phyloP scores from a whole-genome alignment of 2,329 filamentous ascomycete genomes.

The Talaromyces sp. region DNA sequence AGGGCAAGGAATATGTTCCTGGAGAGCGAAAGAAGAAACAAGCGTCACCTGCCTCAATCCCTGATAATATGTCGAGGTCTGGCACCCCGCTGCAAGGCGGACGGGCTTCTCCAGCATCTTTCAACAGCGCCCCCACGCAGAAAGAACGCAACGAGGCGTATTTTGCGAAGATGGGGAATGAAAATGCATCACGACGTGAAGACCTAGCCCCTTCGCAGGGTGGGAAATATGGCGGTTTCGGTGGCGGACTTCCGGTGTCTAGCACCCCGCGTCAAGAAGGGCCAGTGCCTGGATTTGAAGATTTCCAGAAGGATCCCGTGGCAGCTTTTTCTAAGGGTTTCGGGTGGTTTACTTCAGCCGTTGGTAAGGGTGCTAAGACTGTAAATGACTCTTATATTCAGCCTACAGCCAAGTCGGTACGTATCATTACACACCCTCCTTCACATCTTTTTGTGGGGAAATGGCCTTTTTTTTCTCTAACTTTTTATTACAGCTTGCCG shows the following conservation, averaged over 20 bases:
- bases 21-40: slow-evolving; percentile 53
- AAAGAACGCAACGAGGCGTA: slow-evolving; percentile 76
- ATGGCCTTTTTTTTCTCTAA: not conserved
- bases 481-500: slow-evolving; percentile 58
- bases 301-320: slow-evolving; percentile 86
- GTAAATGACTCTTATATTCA: slow-evolving; percentile 90
- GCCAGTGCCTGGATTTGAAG: slow-evolving; percentile 67
- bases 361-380: slow-evolving; percentile 83
- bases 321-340: slow-evolving; percentile 87
- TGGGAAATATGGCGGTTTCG: slow-evolving; percentile 88
- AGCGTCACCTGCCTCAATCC: slow-evolving; percentile 13
- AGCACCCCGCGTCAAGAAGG: slow-evolving; percentile 28
- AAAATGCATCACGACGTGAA: slow-evolving; percentile 72
- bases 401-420: slow-evolving; percentile 81
- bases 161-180: slow-evolving; percentile 77
- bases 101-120: slow-evolving; percentile 20
- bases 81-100: slow-evolving; percentile 22
- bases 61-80: slow-evolving; percentile 12
- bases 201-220: slow-evolving; percentile 80
- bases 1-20: slow-evolving; percentile 79
- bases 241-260: slow-evolving; percentile 63
- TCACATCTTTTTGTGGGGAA: not conserved
- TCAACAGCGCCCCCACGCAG: slow-evolving; percentile 40
- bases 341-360: slow-evolving; percentile 85
- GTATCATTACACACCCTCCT: slow-evolving; percentile 16